phyloP scores from a whole-genome alignment of 2,329 filamentous ascomycete species.

The Aureobasidium sp. region DNA sequence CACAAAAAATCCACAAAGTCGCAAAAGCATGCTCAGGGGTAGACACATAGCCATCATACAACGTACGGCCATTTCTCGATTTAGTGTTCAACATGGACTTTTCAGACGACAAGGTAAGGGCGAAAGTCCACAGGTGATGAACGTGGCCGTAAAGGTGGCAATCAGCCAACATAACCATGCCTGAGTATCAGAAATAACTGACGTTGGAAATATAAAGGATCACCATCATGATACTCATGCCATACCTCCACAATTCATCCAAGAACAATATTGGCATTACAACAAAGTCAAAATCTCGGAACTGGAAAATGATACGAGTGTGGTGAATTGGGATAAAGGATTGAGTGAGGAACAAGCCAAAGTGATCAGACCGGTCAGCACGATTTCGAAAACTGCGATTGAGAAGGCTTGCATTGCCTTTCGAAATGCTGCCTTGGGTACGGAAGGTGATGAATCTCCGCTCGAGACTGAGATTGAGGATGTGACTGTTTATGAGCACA shows the following conservation, averaged over 20 bases:
- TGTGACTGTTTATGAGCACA: constrained; percentile 27
- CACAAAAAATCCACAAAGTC: not conserved
- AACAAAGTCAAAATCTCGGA: constrained; percentile 16
- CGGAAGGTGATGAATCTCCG: not conserved
- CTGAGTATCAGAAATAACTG: not conserved
- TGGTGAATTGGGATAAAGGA: constrained; percentile 12
- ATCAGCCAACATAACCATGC: not conserved
- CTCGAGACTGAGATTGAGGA: constrained; percentile 16
- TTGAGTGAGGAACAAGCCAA: constrained; percentile 11
- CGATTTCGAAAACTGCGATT: constrained; percentile 1
- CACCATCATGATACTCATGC: constrained; percentile 15
- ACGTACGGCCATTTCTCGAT: not conserved
- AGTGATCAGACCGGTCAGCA: constrained; percentile 7
- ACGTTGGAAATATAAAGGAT: not conserved
- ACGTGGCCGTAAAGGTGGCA: not conserved
- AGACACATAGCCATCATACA: not conserved
- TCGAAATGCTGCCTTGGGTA: constrained; percentile 10
- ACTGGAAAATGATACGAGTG: constrained; percentile 11
- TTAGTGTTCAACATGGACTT: constrained; percentile 6
- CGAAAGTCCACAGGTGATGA: not conserved
- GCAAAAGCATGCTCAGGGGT: not conserved
- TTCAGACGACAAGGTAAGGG: constrained; percentile 12
- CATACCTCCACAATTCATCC: constrained; percentile 13
- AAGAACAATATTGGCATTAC: constrained; percentile 15
- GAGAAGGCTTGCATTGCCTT: constrained; percentile 12